Conservation (phyloP, 495 filamentous ascomycete genomes). For the Friedmanniomyces simplex region DNA sequence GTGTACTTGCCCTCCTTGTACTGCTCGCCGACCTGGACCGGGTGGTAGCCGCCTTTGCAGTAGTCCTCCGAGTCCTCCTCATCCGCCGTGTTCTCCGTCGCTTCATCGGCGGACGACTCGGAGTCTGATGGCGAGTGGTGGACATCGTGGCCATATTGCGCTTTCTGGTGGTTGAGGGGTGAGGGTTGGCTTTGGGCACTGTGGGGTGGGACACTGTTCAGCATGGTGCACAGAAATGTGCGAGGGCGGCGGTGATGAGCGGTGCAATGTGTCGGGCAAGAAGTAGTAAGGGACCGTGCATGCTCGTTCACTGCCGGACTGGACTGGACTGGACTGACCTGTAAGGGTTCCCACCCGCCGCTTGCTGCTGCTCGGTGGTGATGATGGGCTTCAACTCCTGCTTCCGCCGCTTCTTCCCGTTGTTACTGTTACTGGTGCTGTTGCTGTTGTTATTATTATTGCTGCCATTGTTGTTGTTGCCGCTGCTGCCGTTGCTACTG, state of each 20-base stretch:
- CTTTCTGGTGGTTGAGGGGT: constrained; percentile 40
- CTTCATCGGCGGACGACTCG: constrained; percentile 70
- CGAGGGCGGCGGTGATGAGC: not conserved
- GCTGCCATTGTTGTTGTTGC: not conserved
- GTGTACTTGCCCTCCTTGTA: constrained; percentile 98
- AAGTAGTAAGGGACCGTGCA: not conserved
- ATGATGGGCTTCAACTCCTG: constrained; percentile 34
- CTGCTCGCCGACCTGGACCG: constrained; percentile 82
- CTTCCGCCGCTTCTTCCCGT: constrained; percentile 34
- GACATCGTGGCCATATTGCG: constrained; percentile 37
- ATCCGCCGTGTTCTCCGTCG: constrained; percentile 82
- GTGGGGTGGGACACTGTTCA: constrained; percentile 3
- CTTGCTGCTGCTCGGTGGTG: constrained; percentile 31
- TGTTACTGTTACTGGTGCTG: not conserved
- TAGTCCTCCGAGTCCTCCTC: constrained; percentile 99
- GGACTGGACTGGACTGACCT: constrained; percentile 19
- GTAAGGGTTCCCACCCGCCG: constrained; percentile 32
- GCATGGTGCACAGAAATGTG: not conserved
- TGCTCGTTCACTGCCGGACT: not conserved
- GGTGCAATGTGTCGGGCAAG: not conserved
- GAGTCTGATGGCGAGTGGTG: constrained; percentile 69
- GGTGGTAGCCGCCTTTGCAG: constrained; percentile 97
- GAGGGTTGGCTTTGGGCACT: constrained; percentile 19
- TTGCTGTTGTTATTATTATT: not conserved
- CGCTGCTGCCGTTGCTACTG: not conserved